Percentiles rank a stretch among this genome's conserved stretches.
phyloP scores from a whole-genome alignment of 2,329 filamentous ascomycete genomes.

The Colletotrichum caudatum region DNA sequence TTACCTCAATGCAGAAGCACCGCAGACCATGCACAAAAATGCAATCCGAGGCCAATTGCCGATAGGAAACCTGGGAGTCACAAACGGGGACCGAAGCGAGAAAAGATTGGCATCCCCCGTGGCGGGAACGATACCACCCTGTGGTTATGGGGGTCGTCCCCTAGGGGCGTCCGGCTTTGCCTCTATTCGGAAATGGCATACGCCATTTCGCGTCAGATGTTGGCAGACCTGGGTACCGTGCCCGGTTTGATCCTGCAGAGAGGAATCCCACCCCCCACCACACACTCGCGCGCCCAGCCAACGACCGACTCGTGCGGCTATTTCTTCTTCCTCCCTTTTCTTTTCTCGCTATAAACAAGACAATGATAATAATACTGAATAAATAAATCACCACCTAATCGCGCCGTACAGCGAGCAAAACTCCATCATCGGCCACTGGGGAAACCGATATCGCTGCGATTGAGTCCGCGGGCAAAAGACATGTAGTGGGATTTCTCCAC shows the following conservation, averaged over 20 bases:
- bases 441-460: background rate
- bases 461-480: background rate
- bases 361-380: too few relatives aligned
- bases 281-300: slow-evolving; percentile 5
- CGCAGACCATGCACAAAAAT: background rate
- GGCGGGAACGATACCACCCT: background rate
- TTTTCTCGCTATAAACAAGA: too few relatives aligned
- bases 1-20: background rate
- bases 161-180: slow-evolving; percentile 33
- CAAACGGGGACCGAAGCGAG: background rate
- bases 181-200: slow-evolving; percentile 39
- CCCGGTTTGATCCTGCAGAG: slow-evolving; percentile 6
- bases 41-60: background rate
- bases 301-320: background rate
- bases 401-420: background rate
- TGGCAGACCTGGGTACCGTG: slow-evolving; percentile 33
- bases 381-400: background rate
- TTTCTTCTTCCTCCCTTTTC: too few relatives aligned
- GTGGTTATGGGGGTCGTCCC: background rate
- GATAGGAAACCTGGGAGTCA: too few relatives aligned
- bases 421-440: background rate
- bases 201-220: slow-evolving; percentile 35
- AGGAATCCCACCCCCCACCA: background rate
- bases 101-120: background rate
- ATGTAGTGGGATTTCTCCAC: background rate